Conservation (phyloP, 2,329 filamentous ascomycete species). For the Stemphylium lycopersici region DNA sequence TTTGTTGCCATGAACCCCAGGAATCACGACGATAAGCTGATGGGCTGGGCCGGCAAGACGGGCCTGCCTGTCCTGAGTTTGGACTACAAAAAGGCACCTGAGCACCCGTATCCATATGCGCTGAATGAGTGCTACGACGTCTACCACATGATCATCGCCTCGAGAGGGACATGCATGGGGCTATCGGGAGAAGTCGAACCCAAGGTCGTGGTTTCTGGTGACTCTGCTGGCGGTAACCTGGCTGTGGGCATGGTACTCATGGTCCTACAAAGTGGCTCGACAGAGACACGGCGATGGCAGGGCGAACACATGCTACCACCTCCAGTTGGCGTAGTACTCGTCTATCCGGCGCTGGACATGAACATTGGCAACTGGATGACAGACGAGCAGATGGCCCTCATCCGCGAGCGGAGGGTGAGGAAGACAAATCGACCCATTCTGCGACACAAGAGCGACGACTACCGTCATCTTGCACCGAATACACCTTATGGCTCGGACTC, state of each 20-base stretch:
- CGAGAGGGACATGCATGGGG: slow-evolving; percentile 75
- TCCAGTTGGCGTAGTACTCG: slow-evolving; percentile 80
- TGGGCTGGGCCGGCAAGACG: slow-evolving; percentile 88
- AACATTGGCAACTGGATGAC: slow-evolving; percentile 99
- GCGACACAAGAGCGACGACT: slow-evolving; percentile 85
- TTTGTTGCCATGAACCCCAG: slow-evolving; percentile 98
- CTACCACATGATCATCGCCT: slow-evolving; percentile 75
- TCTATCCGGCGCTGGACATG: slow-evolving; percentile 93
- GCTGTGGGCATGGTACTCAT: slow-evolving; percentile 83
- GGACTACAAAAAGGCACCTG: slow-evolving; percentile 87
- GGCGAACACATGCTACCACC: slow-evolving; percentile 68
- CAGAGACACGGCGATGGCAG: slow-evolving; percentile 61
- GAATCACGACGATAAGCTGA: slow-evolving; percentile 89
- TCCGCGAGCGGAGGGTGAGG: slow-evolving; percentile 79
- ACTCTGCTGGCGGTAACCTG: slow-evolving; percentile 83
- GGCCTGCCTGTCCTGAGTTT: slow-evolving; percentile 88
- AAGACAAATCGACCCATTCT: slow-evolving; percentile 80
- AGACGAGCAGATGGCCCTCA: slow-evolving; percentile 94
- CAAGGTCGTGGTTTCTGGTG: slow-evolving; percentile 74
- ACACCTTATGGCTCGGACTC: slow-evolving; percentile 84
- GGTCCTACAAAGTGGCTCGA: slow-evolving; percentile 77
- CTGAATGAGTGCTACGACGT: slow-evolving; percentile 88
- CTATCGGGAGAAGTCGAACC: slow-evolving; percentile 70
- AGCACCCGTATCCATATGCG: slow-evolving; percentile 83
- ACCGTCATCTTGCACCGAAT: slow-evolving; percentile 77